Percentiles rank a stretch among this genome's conserved stretches.
Conservation (phyloP, 1,139 yeast species). For the Entelexis paramagnoliae region DNA sequence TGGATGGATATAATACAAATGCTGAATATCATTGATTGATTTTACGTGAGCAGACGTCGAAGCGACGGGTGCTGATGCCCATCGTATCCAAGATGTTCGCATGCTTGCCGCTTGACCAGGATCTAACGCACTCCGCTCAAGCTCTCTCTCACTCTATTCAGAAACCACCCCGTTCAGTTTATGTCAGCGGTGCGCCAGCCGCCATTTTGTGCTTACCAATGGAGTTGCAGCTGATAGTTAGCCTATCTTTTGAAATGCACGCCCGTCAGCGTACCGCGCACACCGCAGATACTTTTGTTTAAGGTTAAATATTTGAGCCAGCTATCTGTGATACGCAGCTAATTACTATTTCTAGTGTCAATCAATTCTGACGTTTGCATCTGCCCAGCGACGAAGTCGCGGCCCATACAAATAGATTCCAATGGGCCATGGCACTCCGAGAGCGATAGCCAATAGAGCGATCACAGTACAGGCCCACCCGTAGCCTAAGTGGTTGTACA, state of each 20-base stretch:
- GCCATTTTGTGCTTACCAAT: too few relatives aligned
- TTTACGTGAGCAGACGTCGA: slow-evolving; percentile 19
- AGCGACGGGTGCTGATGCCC: slow-evolving; percentile 4
- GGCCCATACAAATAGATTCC: slow-evolving; percentile 50
- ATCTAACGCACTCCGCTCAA: too few relatives aligned
- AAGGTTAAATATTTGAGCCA: too few relatives aligned
- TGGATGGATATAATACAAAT: slow-evolving; percentile 38
- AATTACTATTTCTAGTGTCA: not conserved
- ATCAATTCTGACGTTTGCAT: slow-evolving; percentile 24
- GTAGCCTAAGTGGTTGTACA: slow-evolving; percentile 44
- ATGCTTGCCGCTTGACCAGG: not conserved
- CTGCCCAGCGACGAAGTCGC: slow-evolving; percentile 47
- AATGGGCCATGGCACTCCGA: slow-evolving; percentile 57
- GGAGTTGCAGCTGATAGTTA: too few relatives aligned
- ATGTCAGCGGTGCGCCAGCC: too few relatives aligned
- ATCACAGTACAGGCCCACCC: slow-evolving; percentile 62
- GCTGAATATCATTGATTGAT: slow-evolving; percentile 21
- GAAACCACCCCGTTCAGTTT: too few relatives aligned
- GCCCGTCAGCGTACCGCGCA: too few relatives aligned
- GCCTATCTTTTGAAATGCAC: too few relatives aligned
- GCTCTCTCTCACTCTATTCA: too few relatives aligned
- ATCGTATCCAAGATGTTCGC: not conserved
- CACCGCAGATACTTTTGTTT: too few relatives aligned
- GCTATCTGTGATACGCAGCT: too few relatives aligned
- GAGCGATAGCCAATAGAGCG: slow-evolving; percentile 44